Conservation (phyloP, 768 basidiomycete species). For the Pleurotus ostreatus region DNA sequence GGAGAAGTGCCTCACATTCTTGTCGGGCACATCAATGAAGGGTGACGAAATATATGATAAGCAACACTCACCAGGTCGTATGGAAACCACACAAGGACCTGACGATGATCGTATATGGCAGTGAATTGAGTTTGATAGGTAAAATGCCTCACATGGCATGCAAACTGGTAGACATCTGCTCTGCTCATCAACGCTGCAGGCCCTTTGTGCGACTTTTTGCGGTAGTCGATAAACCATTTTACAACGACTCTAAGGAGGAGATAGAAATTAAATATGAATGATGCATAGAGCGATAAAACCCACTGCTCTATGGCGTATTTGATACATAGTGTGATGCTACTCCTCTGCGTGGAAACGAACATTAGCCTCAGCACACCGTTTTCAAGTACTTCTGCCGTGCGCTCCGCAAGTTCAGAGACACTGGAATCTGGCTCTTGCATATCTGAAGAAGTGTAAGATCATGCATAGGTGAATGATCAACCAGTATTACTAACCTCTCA, state of each 20-base stretch:
- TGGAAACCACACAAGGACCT: not conserved
- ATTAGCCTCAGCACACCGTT: not conserved
- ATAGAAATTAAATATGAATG: too few species aligned
- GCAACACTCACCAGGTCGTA: not conserved
- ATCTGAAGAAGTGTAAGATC: not conserved
- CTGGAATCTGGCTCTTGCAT: not conserved
- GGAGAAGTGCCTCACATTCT: not conserved
- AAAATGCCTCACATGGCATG: not conserved
- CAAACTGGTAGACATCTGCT: not conserved
- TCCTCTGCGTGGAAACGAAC: not conserved
- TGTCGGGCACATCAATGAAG: not conserved
- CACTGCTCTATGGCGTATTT: not conserved
- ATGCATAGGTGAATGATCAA: too few species aligned
- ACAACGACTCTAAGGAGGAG: too few species aligned
- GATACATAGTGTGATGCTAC: not conserved
- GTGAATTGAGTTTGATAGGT: not conserved
- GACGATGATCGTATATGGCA: not conserved
- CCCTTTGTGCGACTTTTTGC: not conserved
- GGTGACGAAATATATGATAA: not conserved
- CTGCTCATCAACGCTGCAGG: not conserved
- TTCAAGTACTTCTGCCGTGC: not conserved
- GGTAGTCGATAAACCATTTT: not conserved
- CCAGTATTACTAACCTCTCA: not conserved
- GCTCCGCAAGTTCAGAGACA: not conserved
- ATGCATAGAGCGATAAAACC: not conserved